Conservation (phyloP, 768 basidiomycete genomes). For the Boletus sensibilis region DNA sequence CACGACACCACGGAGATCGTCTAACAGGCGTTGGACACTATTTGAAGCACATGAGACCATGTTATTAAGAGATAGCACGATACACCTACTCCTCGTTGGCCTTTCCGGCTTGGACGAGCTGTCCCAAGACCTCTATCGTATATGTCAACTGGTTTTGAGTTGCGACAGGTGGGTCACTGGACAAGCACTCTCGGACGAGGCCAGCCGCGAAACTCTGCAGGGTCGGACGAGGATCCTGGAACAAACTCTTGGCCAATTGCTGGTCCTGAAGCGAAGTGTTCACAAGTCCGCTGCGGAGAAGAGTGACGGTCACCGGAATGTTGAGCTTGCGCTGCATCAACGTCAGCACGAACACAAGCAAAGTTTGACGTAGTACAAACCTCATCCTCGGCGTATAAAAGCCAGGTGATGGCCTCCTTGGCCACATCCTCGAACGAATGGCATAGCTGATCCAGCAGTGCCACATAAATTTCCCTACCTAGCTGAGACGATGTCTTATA, state of each 20-base stretch:
- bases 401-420: conserved; percentile 95
- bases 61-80: background rate
- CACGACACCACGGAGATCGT: conserved; percentile 74
- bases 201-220: conserved; percentile 80
- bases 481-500: conserved; percentile 87
- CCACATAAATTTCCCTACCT: conserved; percentile 90
- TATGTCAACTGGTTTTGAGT: conserved; percentile 76
- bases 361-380: conserved; percentile 42
- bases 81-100: conserved; percentile 78
- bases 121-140: conserved; percentile 77
- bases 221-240: conserved; percentile 72
- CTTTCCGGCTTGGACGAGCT: conserved; percentile 70
- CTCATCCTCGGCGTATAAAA: conserved; percentile 95
- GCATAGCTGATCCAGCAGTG: conserved; percentile 86
- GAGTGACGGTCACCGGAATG: conserved; percentile 86
- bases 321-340: conserved; percentile 85
- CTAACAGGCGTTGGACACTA: conserved; percentile 71
- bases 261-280: conserved; percentile 78
- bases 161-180: conserved; percentile 76
- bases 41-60: background rate
- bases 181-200: conserved; percentile 83
- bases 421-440: conserved; percentile 88
- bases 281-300: conserved; percentile 82
- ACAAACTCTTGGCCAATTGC: conserved; percentile 83
- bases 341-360: conserved; percentile 3